Conservation (phyloP, 331 rosid genomes). For the Malus hybrid region DNA sequence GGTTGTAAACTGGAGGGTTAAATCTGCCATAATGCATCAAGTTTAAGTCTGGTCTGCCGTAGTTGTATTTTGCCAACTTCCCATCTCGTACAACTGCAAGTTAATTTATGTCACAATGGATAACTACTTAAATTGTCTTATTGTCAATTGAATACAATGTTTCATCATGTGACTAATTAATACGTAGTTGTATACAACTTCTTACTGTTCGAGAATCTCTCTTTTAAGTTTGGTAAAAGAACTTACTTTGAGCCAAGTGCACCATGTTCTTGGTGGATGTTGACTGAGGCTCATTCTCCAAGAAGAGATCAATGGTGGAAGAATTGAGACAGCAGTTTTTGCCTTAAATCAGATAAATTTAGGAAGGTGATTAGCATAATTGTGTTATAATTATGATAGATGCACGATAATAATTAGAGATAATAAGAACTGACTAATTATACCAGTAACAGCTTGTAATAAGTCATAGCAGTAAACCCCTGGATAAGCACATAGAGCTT, state of each 20-base stretch:
- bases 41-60: slow-evolving; percentile 36
- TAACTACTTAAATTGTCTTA: no score
- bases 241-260: slow-evolving; percentile 82
- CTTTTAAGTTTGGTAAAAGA: no score
- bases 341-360: slow-evolving; percentile 32
- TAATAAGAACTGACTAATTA: neutral
- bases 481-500: slow-evolving; percentile 36
- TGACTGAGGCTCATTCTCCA: slow-evolving; percentile 68
- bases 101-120: neutral
- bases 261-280: slow-evolving; percentile 80
- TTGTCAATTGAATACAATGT: no score
- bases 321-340: slow-evolving; percentile 77
- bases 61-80: slow-evolving; percentile 53
- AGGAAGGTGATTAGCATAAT: neutral
- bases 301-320: slow-evolving; percentile 57
- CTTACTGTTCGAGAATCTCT: neutral
- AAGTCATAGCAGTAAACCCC: slow-evolving; percentile 64
- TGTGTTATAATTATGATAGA: neutral
- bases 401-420: neutral
- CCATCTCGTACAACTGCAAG: slow-evolving; percentile 57
- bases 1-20: slow-evolving; percentile 62
- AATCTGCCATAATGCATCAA: slow-evolving; percentile 54
- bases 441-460: slow-evolving; percentile 56
- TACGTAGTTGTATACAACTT: no score
- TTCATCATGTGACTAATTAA: no score